Evolutionary conservation across 257 asterid genomes (phyloP), one percentile per base, ranked within the genome.

Genomic region (Primulina huaijiensis): DNA sequence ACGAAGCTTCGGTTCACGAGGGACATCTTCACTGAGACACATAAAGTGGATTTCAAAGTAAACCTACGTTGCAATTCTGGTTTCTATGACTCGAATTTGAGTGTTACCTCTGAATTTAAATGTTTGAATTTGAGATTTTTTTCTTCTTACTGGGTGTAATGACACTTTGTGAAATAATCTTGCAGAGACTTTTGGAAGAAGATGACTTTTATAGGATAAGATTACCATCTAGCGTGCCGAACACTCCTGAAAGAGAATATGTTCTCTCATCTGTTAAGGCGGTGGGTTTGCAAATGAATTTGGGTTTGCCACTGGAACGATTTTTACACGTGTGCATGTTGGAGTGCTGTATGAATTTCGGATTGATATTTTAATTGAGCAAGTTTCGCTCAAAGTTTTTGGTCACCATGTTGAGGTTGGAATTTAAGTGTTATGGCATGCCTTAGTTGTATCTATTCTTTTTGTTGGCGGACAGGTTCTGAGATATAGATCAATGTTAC

Each of bases 1-100:
- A 88, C 97, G 37, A 94, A 94, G 90, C 97, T 94, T 71, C 89
- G 99, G 60, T 91, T 94, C 86, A 83, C 97, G 16, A 88, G 99
- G 86, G 76, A 80, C 62, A 86, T 66, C 71, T 81, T 94, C 38
- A 81, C 82, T 74, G 92, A 81, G 76, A 62, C 82, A 20, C 95
- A 91, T 73, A 89, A 88, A 87, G 86, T 86, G 67, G 77, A 78
- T 77, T 91, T 94, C 84, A 83, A 83, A 70, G 97, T 94, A 85
- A 70, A 40, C 52, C n/a, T 38, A 8, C 23, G 6, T 73, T 65
- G 25, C 29, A 21, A 60, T 72, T 62, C 34, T 20, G 9, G 43
- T 56, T 12, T n/a, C 3, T 34, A 20, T 34, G 4, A 35, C 46
- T 30, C 27, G 19, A 37, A 64, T 37, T 35, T 64, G 31, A n/a